These are phyloP conservation scores for Russula griseocarnosa DNA, from an alignment of 768 basidiomycete species.

Conservation along the genomic window DNA sequence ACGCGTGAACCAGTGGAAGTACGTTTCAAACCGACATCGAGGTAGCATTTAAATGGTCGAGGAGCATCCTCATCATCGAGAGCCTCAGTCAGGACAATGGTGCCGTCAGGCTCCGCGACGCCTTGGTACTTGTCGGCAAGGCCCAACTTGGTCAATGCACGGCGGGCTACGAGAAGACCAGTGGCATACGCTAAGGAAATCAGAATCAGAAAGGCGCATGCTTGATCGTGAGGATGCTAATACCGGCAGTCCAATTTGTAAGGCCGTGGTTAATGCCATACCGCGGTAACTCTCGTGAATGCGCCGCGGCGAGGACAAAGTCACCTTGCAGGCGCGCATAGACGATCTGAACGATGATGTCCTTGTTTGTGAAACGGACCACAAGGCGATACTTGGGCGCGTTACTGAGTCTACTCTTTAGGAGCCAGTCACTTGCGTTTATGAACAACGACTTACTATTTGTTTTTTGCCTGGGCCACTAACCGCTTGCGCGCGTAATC, in stretches of 20 bases:
- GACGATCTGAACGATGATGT: conserved; percentile 91
- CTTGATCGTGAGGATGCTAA: background rate
- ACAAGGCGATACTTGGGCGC: conserved; percentile 98
- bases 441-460: conserved; percentile 62
- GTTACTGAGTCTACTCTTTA: conserved; percentile 49
- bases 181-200: conserved; percentile 79
- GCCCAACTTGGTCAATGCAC: conserved; percentile 91
- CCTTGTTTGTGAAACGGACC: conserved; percentile 97
- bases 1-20: conserved; percentile 97
- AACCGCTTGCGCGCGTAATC: conserved; percentile 98
- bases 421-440: background rate
- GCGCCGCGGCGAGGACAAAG: conserved; percentile 84
- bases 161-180: conserved; percentile 90
- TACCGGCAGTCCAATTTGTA: conserved; percentile 97
- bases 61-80: conserved; percentile 91
- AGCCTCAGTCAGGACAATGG: conserved; percentile 73
- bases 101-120: conserved; percentile 86
- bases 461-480: conserved; percentile 98
- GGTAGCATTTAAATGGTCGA: conserved; percentile 98
- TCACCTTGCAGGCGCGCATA: conserved; percentile 98
- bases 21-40: conserved; percentile 96
- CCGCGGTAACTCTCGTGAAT: conserved; percentile 85
- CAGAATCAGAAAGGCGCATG: conserved; percentile 1
- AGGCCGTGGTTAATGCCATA: conserved; percentile 98
- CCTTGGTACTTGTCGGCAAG: conserved; percentile 98